Conservation (phyloP, 1,139 yeast species). For the Kodamaea arcana region DNA sequence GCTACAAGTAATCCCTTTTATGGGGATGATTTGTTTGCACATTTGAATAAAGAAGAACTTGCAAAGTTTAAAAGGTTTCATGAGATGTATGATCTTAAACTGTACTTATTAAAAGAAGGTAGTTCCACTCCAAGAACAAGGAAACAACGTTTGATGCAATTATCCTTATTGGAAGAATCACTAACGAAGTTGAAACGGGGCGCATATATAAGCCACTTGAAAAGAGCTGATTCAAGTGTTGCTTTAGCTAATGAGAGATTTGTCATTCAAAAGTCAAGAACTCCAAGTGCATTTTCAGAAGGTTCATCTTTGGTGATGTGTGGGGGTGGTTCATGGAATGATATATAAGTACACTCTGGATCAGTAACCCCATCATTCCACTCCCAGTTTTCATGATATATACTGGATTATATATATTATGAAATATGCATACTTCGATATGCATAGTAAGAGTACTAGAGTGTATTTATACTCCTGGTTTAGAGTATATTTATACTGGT, state of each 20-base stretch:
- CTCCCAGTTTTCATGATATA: no score
- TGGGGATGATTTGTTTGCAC: conserved; percentile 32
- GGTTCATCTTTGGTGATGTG: conserved; percentile 26
- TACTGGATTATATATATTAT: no score
- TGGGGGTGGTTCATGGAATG: conserved; percentile 30
- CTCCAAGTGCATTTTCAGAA: conserved; percentile 13
- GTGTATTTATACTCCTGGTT: no score
- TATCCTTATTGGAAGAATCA: conserved; percentile 1
- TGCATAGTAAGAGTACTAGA: no score
- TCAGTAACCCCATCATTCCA: no score
- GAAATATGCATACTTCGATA: no score
- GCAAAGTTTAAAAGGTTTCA: conserved; percentile 26
- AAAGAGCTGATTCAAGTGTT: background rate
- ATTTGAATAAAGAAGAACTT: conserved; percentile 23
- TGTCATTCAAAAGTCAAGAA: background rate
- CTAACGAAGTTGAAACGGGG: background rate
- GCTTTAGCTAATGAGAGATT: background rate
- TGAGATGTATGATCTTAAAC: conserved; percentile 17
- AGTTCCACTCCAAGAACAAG: conserved; percentile 4
- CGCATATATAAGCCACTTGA: background rate
- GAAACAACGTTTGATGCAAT: conserved; percentile 5
- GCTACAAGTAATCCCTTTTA: conserved; percentile 19
- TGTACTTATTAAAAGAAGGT: conserved; percentile 12
- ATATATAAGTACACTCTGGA: conserved; percentile 8
- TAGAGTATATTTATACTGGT: no score